Evolutionary conservation across 2,329 filamentous ascomycete species (phyloP), one percentile per base, ranked within the genome.

Genomic region (Calcarisporium arbuscula): DNA sequence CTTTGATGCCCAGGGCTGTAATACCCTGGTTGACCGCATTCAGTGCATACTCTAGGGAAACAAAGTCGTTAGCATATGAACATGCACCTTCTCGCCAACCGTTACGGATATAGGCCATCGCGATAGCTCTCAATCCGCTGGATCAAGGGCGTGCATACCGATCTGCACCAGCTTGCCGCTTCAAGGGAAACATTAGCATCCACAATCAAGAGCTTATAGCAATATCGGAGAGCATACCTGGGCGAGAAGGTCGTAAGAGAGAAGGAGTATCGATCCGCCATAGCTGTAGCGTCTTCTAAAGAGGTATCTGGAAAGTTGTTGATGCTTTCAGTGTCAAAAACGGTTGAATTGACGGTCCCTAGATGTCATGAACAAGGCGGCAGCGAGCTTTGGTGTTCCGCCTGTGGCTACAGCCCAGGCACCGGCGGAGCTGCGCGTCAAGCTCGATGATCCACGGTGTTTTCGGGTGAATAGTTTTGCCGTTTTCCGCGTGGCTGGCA

Each of bases 91-190:
- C 22, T 10, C 10, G 14, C 4, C 22, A 25, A 25, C 14, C 22
- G 14, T 25, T 25, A 14, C 22, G 10, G 22, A 25, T 14, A 10
- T 25, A 25, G 22, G 22, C 22, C 22, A 25, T 25, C 22, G 10
- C 4, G 10, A 25, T 10, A 14, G 14, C 22, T 14, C 10, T 25
- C 10, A 25, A 25, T 25, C 10, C 22, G 10, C 10, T n/a, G 10
- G 10, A 46, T 45, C 35, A 16, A 17, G 27, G 20, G 20, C 36
- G 31, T 36, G 48, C 58, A 28, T 57, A 64, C 90, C 90, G 68
- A 98, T 96, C 70, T 98, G 92, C 49, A 96, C 90, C 70, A 98
- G 83, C 74, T 98, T 98, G 62, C 92, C 92, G 65, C 92, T 96
- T 42, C 44, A 36, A 43, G 40, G 43, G 40, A 50, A 60, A 78